phyloP scores from a whole-genome alignment of 2,329 filamentous ascomycete genomes.

The Parafenestella ontariensis region DNA sequence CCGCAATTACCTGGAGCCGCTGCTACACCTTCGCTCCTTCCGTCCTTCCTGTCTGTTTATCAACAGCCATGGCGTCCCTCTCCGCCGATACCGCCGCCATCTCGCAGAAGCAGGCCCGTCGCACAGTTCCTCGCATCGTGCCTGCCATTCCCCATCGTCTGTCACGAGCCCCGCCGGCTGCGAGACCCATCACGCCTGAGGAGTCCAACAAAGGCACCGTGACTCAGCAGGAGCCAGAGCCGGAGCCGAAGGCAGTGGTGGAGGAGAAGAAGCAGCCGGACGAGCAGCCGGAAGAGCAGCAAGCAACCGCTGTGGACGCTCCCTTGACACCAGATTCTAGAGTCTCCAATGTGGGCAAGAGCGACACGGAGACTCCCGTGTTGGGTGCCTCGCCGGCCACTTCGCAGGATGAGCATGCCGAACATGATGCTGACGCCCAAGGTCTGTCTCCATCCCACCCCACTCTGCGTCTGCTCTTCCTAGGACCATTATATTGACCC shows the following conservation, averaged over 20 bases:
- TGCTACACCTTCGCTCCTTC: slow-evolving; percentile 20
- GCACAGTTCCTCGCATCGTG: slow-evolving; percentile 42
- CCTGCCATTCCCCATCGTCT: slow-evolving; percentile 49
- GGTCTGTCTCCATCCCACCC: slow-evolving; percentile 23
- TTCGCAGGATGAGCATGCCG: slow-evolving; percentile 21
- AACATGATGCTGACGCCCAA: slow-evolving; percentile 18
- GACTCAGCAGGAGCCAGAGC: slow-evolving; percentile 17
- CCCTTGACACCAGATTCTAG: slow-evolving; percentile 42
- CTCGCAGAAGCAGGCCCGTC: slow-evolving; percentile 35
- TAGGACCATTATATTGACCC: background rate
- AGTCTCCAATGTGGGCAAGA: slow-evolving; percentile 21
- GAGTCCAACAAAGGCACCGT: slow-evolving; percentile 28
- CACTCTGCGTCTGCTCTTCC: background rate
- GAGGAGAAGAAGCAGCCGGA: slow-evolving; percentile 3
- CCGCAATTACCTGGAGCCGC: slow-evolving; percentile 54
- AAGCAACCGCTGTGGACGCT: slow-evolving; percentile 14
- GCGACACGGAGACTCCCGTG: slow-evolving; percentile 9
- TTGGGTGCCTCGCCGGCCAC: slow-evolving; percentile 24
- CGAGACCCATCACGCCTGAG: slow-evolving; percentile 38
- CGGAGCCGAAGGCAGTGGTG: slow-evolving; percentile 16
- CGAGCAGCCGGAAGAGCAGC: slow-evolving; percentile 17
- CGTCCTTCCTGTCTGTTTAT: slow-evolving; percentile 1
- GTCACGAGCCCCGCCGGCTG: slow-evolving; percentile 32
- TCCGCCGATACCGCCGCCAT: slow-evolving; percentile 33
- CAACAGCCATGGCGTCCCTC: slow-evolving; percentile 35